Conservation (phyloP, 2,329 filamentous ascomycete genomes). For the Aspergillus niger region DNA sequence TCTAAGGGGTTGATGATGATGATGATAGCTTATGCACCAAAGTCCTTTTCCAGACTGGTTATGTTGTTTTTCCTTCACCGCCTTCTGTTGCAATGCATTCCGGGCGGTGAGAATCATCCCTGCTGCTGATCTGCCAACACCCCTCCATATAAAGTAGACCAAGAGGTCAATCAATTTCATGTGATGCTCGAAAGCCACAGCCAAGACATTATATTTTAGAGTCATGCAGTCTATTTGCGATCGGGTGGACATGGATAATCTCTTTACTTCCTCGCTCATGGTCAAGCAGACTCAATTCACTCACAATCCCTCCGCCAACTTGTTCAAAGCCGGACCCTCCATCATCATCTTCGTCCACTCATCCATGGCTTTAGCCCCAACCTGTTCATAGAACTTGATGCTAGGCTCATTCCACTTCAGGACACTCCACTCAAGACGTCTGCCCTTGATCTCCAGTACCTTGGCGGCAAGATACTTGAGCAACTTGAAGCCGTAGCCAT, state of each 20-base stretch:
- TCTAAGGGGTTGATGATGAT: too few species aligned
- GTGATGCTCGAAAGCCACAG: too few species aligned
- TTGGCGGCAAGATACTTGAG: slow-evolving; percentile 78
- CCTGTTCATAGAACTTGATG: slow-evolving; percentile 74
- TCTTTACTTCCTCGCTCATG: neutral
- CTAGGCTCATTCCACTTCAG: slow-evolving; percentile 91
- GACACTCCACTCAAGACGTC: slow-evolving; percentile 84
- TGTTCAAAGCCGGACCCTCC: slow-evolving; percentile 46
- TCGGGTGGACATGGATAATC: neutral
- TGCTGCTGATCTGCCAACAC: too few species aligned
- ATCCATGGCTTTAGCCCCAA: slow-evolving; percentile 49
- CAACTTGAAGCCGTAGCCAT: slow-evolving; percentile 77
- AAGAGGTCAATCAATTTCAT: too few species aligned
- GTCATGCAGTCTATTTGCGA: neutral
- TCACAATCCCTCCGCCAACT: slow-evolving; percentile 38
- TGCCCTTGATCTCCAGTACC: slow-evolving; percentile 70
- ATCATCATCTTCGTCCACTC: slow-evolving; percentile 56
- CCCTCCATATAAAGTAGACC: too few species aligned
- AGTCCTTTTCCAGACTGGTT: too few species aligned
- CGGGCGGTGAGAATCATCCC: too few species aligned
- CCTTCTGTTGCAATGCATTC: too few species aligned
- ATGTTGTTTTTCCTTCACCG: too few species aligned
- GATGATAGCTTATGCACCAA: too few species aligned
- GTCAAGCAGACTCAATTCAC: neutral
- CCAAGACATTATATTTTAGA: neutral